Conservation (phyloP, 352 stramenopile species). For the Pythium sukuiense region DNA sequence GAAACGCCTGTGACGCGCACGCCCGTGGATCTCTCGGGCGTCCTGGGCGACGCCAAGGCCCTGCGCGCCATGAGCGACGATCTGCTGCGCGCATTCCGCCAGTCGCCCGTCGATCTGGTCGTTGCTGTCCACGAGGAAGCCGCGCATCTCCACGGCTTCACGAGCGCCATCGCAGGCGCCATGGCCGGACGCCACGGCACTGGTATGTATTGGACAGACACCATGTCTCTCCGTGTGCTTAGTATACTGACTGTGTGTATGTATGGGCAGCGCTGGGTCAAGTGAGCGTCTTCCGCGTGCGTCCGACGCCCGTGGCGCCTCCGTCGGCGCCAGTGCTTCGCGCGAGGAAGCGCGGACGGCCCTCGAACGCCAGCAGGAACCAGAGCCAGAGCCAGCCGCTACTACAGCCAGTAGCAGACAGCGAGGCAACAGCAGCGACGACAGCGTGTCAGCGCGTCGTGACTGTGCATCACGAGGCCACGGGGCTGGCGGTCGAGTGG, state of each 20-base stretch:
- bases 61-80: constrained; percentile 42
- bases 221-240: neutral
- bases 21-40: constrained; percentile 37
- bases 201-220: constrained; percentile 22
- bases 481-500: constrained; percentile 16
- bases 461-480: neutral
- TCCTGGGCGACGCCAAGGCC: constrained; percentile 35
- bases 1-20: constrained; percentile 32
- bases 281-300: constrained; percentile 29
- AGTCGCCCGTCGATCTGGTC: constrained; percentile 45
- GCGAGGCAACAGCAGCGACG: neutral
- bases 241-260: neutral
- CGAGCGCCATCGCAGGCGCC: constrained; percentile 41
- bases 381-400: neutral
- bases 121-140: constrained; percentile 42
- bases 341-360: constrained; percentile 22
- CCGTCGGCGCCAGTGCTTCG: neutral
- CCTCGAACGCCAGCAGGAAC: neutral
- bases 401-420: neutral
- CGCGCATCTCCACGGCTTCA: constrained; percentile 29
- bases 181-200: constrained; percentile 44
- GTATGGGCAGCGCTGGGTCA: constrained; percentile 42
- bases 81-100: constrained; percentile 43
- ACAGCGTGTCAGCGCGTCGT: constrained; percentile 7
- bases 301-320: neutral